A percentile compares a stretch with the other conserved stretches of the same genome.
Conservation (phyloP, 1,139 yeast genomes). For the Protomyces arabidopsidicola region DNA sequence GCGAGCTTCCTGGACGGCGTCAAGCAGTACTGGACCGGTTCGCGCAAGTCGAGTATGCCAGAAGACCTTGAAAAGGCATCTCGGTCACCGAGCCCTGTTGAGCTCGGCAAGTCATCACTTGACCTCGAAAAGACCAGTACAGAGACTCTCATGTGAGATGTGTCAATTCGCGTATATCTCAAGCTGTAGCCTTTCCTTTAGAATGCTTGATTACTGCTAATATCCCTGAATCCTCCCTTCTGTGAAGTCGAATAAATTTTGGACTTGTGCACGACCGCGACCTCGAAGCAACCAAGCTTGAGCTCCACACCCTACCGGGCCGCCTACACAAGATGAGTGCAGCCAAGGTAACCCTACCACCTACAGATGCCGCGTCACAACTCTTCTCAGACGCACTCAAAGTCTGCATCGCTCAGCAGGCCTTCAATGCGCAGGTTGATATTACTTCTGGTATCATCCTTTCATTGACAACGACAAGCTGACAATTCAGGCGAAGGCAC, state of each 20-base stretch:
- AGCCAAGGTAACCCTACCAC: slow-evolving; percentile 1
- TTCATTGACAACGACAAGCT: not conserved
- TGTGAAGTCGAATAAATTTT: too few relatives aligned
- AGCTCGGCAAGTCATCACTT: slow-evolving; percentile 8
- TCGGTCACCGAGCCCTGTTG: slow-evolving; percentile 23
- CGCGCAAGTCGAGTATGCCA: slow-evolving; percentile 10
- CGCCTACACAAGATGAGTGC: not conserved
- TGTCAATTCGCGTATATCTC: not conserved
- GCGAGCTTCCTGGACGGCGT: slow-evolving; percentile 17
- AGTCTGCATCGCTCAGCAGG: slow-evolving; percentile 23
- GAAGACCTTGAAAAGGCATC: not conserved
- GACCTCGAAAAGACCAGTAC: slow-evolving; percentile 2
- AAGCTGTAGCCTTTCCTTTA: too few relatives aligned
- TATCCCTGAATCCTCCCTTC: too few relatives aligned
- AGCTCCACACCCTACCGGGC: not conserved
- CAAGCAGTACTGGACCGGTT: slow-evolving; percentile 20
- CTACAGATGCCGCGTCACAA: slow-evolving; percentile 6
- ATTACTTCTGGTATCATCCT: slow-evolving; percentile 4
- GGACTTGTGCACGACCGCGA: too few relatives aligned
- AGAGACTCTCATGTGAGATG: slow-evolving; percentile 13
- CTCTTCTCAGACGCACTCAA: slow-evolving; percentile 25
- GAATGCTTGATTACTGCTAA: too few relatives aligned
- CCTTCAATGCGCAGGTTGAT: slow-evolving; percentile 7
- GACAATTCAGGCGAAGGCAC: not conserved
- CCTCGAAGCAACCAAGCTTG: too few relatives aligned